These are phyloP conservation scores for Triticum monococcum DNA, from an alignment of 176 grass and related monocot genomes.

Conservation along the genomic window DNA sequence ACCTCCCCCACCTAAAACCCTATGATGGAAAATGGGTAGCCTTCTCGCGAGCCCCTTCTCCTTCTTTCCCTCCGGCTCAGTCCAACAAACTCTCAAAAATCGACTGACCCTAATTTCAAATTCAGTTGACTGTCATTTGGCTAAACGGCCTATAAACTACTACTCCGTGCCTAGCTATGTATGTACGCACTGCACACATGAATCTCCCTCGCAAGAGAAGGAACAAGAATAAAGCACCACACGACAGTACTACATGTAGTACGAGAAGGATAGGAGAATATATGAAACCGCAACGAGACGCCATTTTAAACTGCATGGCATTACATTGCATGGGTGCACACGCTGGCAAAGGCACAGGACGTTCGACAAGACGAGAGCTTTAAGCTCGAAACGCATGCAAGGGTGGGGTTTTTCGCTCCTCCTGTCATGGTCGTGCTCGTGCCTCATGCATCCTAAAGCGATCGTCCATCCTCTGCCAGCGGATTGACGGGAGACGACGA, in stretches of 20 bases:
- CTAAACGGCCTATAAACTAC: background rate
- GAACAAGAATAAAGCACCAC: slow-evolving; percentile 9
- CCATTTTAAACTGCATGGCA: background rate
- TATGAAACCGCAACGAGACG: background rate
- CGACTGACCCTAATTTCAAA: too few relatives aligned
- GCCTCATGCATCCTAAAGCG: slow-evolving; percentile 14
- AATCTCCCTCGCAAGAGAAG: background rate
- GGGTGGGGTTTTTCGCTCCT: background rate
- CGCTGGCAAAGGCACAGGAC: background rate
- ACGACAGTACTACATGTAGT: background rate
- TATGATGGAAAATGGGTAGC: too few relatives aligned
- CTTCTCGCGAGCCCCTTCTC: too few relatives aligned
- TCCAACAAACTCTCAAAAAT: too few relatives aligned
- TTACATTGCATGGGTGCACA: background rate
- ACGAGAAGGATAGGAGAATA: background rate
- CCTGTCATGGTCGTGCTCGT: background rate
- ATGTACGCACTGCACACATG: background rate
- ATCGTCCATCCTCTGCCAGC: background rate
- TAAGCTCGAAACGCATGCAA: slow-evolving; percentile 2
- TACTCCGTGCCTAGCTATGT: too few relatives aligned
- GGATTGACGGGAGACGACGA: slow-evolving; percentile 17
- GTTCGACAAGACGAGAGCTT: background rate
- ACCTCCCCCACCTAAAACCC: too few relatives aligned
- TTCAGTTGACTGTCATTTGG: too few relatives aligned
- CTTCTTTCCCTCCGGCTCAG: too few relatives aligned